Evolutionary conservation across 257 asterid genomes (phyloP).

Genomic region (Primulina huaijiensis): DNA sequence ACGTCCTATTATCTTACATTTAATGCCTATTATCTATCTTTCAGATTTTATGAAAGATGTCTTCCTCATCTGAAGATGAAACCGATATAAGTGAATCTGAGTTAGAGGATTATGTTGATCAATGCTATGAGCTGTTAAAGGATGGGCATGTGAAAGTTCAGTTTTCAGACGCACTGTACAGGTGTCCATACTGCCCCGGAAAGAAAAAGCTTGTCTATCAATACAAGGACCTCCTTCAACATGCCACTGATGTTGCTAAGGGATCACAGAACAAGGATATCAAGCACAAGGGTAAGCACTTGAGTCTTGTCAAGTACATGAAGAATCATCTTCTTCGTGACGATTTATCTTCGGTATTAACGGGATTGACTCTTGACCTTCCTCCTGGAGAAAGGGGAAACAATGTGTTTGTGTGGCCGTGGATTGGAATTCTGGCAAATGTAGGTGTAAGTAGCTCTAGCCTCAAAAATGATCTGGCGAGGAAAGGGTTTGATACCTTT

Average conservation of each 20-base stretch:
- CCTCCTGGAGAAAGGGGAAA: slow-evolving; percentile 21
- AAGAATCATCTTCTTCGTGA: slow-evolving; percentile 35
- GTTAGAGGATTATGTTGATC: slow-evolving; percentile 52
- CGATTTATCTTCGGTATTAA: slow-evolving; percentile 29
- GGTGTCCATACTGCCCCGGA: slow-evolving; percentile 69
- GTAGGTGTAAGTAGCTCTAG: slow-evolving; percentile 33
- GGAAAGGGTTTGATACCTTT: slow-evolving; percentile 42
- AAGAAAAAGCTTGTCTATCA: slow-evolving; percentile 48
- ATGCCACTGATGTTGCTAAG: slow-evolving; percentile 47
- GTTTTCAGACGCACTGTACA: slow-evolving; percentile 30
- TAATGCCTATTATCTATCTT: not conserved
- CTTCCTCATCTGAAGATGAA: slow-evolving; percentile 55
- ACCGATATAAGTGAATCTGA: slow-evolving; percentile 64
- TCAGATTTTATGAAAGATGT: slow-evolving; percentile 36
- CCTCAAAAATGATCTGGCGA: slow-evolving; percentile 37
- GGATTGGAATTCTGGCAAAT: slow-evolving; percentile 61
- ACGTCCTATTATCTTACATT: too few relatives aligned
- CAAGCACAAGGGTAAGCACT: slow-evolving; percentile 50
- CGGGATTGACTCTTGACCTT: slow-evolving; percentile 32
- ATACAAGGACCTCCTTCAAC: slow-evolving; percentile 50
- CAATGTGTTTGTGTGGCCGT: slow-evolving; percentile 51
- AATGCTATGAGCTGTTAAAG: slow-evolving; percentile 43
- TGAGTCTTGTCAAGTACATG: slow-evolving; percentile 46
- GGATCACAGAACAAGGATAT: slow-evolving; percentile 38
- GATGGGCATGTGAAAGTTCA: slow-evolving; percentile 29